Base-by-base conservation (phyloP, 805 yeast species). In the Candida ovalis region DNA sequence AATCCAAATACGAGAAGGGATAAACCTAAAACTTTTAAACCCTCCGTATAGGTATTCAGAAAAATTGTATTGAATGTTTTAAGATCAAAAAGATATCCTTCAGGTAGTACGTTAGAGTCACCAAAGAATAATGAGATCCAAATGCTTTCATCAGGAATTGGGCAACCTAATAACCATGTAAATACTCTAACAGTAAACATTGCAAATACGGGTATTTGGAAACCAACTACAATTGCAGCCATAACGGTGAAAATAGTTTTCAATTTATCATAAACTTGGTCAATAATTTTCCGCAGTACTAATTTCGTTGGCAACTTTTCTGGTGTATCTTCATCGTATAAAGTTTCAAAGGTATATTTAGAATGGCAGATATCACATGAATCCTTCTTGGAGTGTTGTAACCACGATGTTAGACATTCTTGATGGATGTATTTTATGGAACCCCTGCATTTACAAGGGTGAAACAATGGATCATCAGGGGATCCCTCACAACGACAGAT, bases 401-500 rank as follows among this genome's bases (percentile, higher is more conserved):
- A 76, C 99, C 99, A 92, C 60, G 88, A 94, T 58, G 82, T 70
- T 41, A 92, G 68, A 66, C 99, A 94, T 47, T 86, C 95, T 65
- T 92, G 96, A 65, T 94, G 99, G 46, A 94, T 88, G 60, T 83
- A 91, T 63, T 85, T 86, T 64, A 94, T 95, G 13, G 96, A 86
- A 1, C 99, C 99, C 45, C 89, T 76, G 68, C 99, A 94, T 60
- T 80, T 84, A 68, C 99, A 94, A 3, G 99, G 99, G 65, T 87
- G 91, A 54, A 78, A 84, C 41, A 94, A 71, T 3, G 97, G 97
- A 54, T 87, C 88, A 1, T 77, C 81, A 0, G 68, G 70, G 0
- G 94, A 80, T n/a, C 80, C 91, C 58, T 89, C 98, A 35, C 96
- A 92, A 45, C 97, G 85, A 63, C 99, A 94, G 41, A 94, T 91